These are phyloP conservation scores for Saraca asoca DNA, from an alignment of 331 rosid species.

Conservation along the genomic window DNA sequence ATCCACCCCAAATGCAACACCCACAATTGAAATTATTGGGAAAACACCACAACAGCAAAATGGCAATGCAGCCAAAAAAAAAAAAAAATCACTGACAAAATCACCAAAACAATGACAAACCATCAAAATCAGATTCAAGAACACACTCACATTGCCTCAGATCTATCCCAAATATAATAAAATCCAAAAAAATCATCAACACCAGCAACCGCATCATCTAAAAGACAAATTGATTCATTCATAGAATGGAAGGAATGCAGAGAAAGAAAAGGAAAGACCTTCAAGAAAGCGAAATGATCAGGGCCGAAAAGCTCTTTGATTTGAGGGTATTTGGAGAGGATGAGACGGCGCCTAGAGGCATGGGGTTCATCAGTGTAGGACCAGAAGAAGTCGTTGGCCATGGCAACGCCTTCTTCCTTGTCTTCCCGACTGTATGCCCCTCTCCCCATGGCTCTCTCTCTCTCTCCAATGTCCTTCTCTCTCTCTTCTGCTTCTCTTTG, in stretches of 20 bases:
- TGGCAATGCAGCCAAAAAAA: neutral
- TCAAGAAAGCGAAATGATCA: slow-evolving; percentile 63
- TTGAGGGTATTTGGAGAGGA: slow-evolving; percentile 88
- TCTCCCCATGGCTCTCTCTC: slow-evolving; percentile 31
- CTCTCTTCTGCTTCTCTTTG: too few relatives aligned
- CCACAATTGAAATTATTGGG: slow-evolving; percentile 3
- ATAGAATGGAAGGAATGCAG: neutral
- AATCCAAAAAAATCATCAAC: slow-evolving; percentile 12
- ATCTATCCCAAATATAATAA: neutral
- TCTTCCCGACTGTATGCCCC: slow-evolving; percentile 31
- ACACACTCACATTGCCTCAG: slow-evolving; percentile 29
- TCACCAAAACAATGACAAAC: neutral
- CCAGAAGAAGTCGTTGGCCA: slow-evolving; percentile 86
- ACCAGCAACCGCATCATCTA: neutral
- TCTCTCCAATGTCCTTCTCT: neutral
- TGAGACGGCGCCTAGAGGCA: slow-evolving; percentile 85
- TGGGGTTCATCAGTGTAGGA: slow-evolving; percentile 94
- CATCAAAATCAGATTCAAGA: neutral
- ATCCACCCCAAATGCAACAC: neutral
- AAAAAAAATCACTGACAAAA: neutral
- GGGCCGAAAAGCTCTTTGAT: slow-evolving; percentile 86
- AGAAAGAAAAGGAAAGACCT: slow-evolving; percentile 39
- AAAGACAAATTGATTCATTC: neutral
- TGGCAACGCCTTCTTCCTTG: slow-evolving; percentile 48
- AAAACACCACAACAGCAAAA: neutral